Evolutionary conservation across 257 asterid species (phyloP).

Genomic region (Nyctanthes arbortristis): DNA sequence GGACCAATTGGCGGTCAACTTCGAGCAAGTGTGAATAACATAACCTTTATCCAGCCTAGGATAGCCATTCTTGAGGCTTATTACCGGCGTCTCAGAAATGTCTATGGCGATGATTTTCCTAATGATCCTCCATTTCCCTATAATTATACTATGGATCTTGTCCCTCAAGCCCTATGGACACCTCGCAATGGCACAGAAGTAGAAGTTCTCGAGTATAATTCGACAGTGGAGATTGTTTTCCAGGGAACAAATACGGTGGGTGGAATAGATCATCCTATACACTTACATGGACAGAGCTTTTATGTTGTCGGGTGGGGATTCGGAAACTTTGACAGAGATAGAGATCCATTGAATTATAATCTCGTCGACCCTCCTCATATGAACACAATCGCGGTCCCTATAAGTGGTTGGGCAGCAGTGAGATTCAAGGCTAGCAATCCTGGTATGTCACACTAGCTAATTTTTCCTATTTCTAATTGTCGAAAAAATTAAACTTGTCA

Average conservation of each 20-base stretch:
- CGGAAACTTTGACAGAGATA: conserved; percentile 49
- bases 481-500: not conserved
- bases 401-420: conserved; percentile 61
- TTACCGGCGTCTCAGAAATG: conserved; percentile 33
- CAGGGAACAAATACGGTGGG: conserved; percentile 56
- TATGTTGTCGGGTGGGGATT: conserved; percentile 61
- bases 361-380: conserved; percentile 62
- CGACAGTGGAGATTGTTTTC: conserved; percentile 54
- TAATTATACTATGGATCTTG: conserved; percentile 36
- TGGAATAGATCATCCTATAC: conserved; percentile 73
- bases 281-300: conserved; percentile 73
- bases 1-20: conserved; percentile 27
- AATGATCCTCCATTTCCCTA: conserved; percentile 37
- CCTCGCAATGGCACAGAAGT: conserved; percentile 38
- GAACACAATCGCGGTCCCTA: conserved; percentile 60
- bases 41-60: conserved; percentile 35
- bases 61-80: conserved; percentile 56
- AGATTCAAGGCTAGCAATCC: conserved; percentile 72
- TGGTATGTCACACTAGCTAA: conserved; percentile 29
- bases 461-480: not conserved
- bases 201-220: conserved; percentile 41
- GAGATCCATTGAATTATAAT: conserved; percentile 53
- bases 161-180: conserved; percentile 20
- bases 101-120: conserved; percentile 43
- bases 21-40: conserved; percentile 51